These are phyloP conservation scores for Paracamarosporium sp. DNA, from an alignment of 2,329 filamentous ascomycete genomes.

Conservation along the genomic window DNA sequence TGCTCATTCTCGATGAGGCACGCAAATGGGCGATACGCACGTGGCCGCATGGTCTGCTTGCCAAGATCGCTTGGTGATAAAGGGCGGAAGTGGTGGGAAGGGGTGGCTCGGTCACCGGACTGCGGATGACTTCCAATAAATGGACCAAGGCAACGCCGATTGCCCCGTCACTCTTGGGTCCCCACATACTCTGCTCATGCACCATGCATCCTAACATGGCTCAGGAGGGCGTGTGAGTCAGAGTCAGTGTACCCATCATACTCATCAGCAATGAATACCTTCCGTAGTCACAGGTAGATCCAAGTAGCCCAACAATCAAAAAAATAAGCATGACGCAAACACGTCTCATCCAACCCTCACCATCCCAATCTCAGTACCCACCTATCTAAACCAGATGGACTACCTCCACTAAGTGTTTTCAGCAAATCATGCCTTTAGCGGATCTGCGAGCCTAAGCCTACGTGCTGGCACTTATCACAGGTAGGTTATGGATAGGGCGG, in stretches of 20 bases:
- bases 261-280: neutral
- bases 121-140: neutral
- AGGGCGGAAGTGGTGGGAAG: neutral
- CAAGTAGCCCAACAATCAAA: neutral
- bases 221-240: neutral
- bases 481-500: too few relatives aligned
- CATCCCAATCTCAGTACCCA: too few relatives aligned
- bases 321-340: too few relatives aligned
- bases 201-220: neutral
- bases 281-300: neutral
- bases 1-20: constrained; percentile 70
- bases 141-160: neutral
- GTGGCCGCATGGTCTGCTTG: constrained; percentile 64
- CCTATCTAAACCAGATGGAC: too few relatives aligned
- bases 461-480: too few relatives aligned
- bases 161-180: neutral
- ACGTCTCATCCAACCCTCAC: too few relatives aligned
- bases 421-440: too few relatives aligned
- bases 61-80: constrained; percentile 67
- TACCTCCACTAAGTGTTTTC: too few relatives aligned
- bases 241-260: neutral
- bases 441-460: too few relatives aligned
- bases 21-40: constrained; percentile 69
- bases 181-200: neutral
- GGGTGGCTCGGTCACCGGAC: neutral